A percentile compares a stretch with the other conserved stretches of the same genome.
Conservation (phyloP, 1,139 yeast species). For the Eremothecium cymbalariae region DNA sequence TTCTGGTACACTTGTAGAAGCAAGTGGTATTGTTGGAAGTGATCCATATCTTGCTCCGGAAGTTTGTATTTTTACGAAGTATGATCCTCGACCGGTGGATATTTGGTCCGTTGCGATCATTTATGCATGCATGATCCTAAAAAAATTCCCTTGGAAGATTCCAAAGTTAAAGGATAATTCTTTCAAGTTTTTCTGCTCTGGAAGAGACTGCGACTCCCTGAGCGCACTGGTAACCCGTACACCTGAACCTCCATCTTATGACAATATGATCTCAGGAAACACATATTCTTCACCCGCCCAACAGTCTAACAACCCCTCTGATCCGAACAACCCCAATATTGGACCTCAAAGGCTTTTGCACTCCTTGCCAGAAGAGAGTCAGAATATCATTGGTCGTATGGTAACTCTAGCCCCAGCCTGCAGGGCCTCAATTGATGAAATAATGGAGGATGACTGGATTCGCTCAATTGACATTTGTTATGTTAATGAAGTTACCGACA, state of each 20-base stretch:
- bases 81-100: slow-evolving; percentile 91
- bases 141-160: slow-evolving; percentile 94
- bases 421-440: slow-evolving; percentile 76
- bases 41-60: slow-evolving; percentile 96
- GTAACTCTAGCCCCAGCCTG: slow-evolving; percentile 79
- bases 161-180: slow-evolving; percentile 83
- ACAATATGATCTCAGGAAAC: slow-evolving; percentile 15
- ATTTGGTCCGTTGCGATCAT: slow-evolving; percentile 93
- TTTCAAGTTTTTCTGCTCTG: slow-evolving; percentile 49
- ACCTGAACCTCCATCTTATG: slow-evolving; percentile 34
- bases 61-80: slow-evolving; percentile 69
- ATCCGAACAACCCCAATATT: slow-evolving; percentile 43
- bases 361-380: slow-evolving; percentile 63
- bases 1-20: slow-evolving; percentile 66
- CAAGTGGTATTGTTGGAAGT: slow-evolving; percentile 88
- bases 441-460: slow-evolving; percentile 75
- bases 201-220: slow-evolving; percentile 37
- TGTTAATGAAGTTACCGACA: slow-evolving; percentile 41
- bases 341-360: slow-evolving; percentile 64
- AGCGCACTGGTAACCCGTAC: slow-evolving; percentile 35
- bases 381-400: slow-evolving; percentile 61
- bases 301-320: slow-evolving; percentile 27
- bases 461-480: slow-evolving; percentile 57
- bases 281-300: slow-evolving; percentile 6
- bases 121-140: slow-evolving; percentile 88